A percentile compares a stretch with the other conserved stretches of the same genome.
phyloP scores from a whole-genome alignment of 768 basidiomycete species.

The Suillus spraguei region DNA sequence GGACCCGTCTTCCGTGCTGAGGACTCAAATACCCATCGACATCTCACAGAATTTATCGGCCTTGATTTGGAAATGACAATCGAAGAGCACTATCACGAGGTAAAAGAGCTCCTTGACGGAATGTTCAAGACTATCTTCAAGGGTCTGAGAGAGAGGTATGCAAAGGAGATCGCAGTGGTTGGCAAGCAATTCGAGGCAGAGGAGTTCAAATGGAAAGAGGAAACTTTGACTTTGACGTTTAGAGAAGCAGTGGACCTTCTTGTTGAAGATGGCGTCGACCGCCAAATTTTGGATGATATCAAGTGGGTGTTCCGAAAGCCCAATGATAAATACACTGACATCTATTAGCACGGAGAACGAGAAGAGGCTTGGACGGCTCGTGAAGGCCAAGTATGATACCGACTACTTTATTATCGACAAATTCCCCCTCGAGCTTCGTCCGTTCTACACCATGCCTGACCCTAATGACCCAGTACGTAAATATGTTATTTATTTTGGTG shows the following conservation, averaged over 20 bases:
- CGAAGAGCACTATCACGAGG: constrained; percentile 99
- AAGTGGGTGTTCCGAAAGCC: constrained; percentile 50
- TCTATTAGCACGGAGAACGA: constrained; percentile 88
- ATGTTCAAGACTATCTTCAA: constrained; percentile 88
- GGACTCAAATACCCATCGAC: constrained; percentile 95
- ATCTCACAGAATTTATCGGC: constrained; percentile 98
- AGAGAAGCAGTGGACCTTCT: constrained; percentile 87
- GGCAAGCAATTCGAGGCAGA: constrained; percentile 91
- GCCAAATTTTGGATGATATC: constrained; percentile 86
- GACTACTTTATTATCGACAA: constrained; percentile 99
- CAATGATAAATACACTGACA: constrained; percentile 11
- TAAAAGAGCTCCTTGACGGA: constrained; percentile 87
- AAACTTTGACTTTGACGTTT: constrained; percentile 85
- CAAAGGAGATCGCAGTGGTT: constrained; percentile 81
- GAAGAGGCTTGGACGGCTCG: constrained; percentile 85
- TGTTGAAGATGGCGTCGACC: constrained; percentile 80
- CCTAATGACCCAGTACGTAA: constrained; percentile 77
- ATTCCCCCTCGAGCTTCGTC: constrained; percentile 93
- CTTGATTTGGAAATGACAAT: constrained; percentile 99
- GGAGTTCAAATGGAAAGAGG: constrained; percentile 93
- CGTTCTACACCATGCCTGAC: constrained; percentile 99
- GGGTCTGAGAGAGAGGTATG: constrained; percentile 74
- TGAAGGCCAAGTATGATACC: constrained; percentile 92
- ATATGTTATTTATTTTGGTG: constrained; percentile 7
- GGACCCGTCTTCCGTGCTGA: constrained; percentile 97